Evolutionary conservation across 768 basidiomycete species (phyloP).

Genomic region (Candolleomyces aberdarensis): DNA sequence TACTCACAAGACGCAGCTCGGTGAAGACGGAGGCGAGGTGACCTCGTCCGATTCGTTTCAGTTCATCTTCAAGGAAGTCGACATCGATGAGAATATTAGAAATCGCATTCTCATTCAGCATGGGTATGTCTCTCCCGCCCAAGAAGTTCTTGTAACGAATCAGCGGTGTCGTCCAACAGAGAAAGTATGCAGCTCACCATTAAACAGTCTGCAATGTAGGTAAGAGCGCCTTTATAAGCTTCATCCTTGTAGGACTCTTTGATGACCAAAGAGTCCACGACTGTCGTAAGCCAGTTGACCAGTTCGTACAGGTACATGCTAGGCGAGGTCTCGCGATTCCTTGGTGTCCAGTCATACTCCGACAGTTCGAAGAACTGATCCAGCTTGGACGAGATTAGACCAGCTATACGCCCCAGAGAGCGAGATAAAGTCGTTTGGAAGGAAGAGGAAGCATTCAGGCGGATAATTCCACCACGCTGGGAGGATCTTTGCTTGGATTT

Average conservation of each 20-base stretch:
- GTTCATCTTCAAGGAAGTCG: slow-evolving; percentile 85
- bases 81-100: slow-evolving; percentile 84
- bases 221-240: slow-evolving; percentile 85
- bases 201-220: slow-evolving; percentile 82
- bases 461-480: slow-evolving; percentile 80
- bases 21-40: slow-evolving; percentile 71
- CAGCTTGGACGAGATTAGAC: slow-evolving; percentile 85
- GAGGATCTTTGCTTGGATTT: slow-evolving; percentile 53
- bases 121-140: slow-evolving; percentile 66
- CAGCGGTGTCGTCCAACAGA: background rate
- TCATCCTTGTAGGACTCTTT: slow-evolving; percentile 85
- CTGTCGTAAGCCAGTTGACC: slow-evolving; percentile 93
- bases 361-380: slow-evolving; percentile 95
- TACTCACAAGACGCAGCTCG: slow-evolving; percentile 73
- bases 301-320: slow-evolving; percentile 95
- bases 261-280: slow-evolving; percentile 86
- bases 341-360: slow-evolving; percentile 92
- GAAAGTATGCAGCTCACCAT: slow-evolving; percentile 56
- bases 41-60: slow-evolving; percentile 68
- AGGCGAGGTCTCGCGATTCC: slow-evolving; percentile 65
- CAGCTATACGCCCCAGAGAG: slow-evolving; percentile 73
- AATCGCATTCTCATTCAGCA: slow-evolving; percentile 88
- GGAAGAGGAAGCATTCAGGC: slow-evolving; percentile 55
- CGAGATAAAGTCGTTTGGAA: slow-evolving; percentile 68
- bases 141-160: slow-evolving; percentile 59